Percentiles rank a stretch among this genome's conserved stretches.
phyloP scores from a whole-genome alignment of 352 stramenopile genomes.

The Pythium brachiatum region DNA sequence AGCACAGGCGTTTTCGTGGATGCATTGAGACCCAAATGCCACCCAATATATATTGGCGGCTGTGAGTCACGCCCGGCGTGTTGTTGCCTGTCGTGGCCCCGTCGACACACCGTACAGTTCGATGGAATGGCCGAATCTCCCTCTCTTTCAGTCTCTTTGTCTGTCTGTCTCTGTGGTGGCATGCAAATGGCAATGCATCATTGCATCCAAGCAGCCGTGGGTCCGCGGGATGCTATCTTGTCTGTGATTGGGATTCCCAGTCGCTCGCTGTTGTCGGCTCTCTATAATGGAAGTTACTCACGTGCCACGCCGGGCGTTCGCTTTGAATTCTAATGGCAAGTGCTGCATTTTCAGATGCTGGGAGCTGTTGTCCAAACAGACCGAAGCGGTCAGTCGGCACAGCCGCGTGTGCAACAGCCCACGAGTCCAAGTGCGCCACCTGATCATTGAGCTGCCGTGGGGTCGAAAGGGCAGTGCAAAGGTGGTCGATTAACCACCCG shows the following conservation, averaged over 20 bases:
- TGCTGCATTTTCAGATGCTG: neutral
- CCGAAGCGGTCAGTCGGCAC: neutral
- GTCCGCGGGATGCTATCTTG: no score
- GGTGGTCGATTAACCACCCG: neutral
- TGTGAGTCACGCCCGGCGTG: neutral
- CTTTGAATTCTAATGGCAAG: no score
- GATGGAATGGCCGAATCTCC: neutral
- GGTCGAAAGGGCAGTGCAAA: neutral
- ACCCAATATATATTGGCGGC: no score
- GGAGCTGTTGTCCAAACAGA: neutral
- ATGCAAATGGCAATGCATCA: no score
- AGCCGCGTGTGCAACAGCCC: neutral
- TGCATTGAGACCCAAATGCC: neutral
- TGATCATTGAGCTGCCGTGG: constrained; percentile 2
- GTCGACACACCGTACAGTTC: neutral
- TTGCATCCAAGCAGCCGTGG: no score
- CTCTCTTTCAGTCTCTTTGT: no score
- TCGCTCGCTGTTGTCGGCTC: no score
- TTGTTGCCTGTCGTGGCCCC: constrained; percentile 1
- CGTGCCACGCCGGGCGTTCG: no score
- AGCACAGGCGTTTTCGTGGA: constrained; percentile 1
- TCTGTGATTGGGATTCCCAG: no score
- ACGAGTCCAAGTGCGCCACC: neutral
- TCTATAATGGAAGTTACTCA: no score
- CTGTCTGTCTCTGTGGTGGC: no score